Evolutionary conservation across 768 basidiomycete species (phyloP), one percentile per base, ranked within the genome.

Genomic region (Amanita pallidorosea): DNA sequence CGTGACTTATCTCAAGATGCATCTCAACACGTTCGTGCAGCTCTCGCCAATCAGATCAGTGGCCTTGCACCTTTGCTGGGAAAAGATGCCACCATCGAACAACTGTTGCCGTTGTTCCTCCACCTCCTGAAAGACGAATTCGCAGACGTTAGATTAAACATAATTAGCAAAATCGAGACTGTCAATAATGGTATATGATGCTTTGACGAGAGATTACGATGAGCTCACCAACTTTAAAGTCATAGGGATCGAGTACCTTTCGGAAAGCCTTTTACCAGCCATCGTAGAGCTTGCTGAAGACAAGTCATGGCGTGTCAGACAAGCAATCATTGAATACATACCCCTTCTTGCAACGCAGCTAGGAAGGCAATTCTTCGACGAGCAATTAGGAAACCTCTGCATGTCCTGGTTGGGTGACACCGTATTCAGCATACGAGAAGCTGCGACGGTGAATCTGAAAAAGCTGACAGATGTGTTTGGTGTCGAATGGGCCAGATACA

Each of bases 381-480:
- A 98, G 60, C 91, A 95, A 65, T 80, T 99, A 40, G 90, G 88
- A 23, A 92, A 88, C 60, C 74, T 99, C 25, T 99, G 96, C 74
- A 96, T 99, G 94, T 90, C 89, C 7, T 99, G 96, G 96, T 67
- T 99, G 55, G 94, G 94, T 7, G 96, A 99, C 66, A 96, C 89
- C 31, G 96, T 99, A 15, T 99, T 86, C 71, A 94, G 91, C 64
- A 99, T 99, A 64, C 83, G 96, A 41, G 96, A 99, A 65, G 87
- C 95, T n/a, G 96, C 96, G 0, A 98, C 92, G 0, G 79, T 89
- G 65, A 99, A 99, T 66, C 72, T 99, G 57, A 92, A 91, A 73
- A 96, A 94, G 63, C 71, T 99, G 61, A 95, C 95, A 13, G 95
- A 98, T 59, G 95, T 98, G 12, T 99, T 99, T 58, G 96, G 96